Evolutionary conservation across 441 rosid genomes (phyloP), one percentile per base, ranked within the genome.

Genomic region (Erodium moschatum): DNA sequence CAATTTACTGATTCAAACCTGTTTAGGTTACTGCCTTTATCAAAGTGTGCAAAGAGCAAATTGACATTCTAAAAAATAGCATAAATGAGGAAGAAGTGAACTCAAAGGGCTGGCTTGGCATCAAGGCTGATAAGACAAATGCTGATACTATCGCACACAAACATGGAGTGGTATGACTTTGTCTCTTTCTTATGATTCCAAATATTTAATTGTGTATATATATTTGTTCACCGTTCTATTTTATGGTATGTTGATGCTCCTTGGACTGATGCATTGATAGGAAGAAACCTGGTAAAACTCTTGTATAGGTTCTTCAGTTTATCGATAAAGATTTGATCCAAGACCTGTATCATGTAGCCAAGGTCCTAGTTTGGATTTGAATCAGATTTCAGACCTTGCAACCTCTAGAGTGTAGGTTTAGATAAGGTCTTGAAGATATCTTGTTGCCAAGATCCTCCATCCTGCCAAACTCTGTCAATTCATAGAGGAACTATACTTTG

Each of bases 91-190:
- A 91, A 77, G 92, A 88, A 78, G 75, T 82, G 68, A 89, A 78
- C 69, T 72, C 89, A 9, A 94, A 84, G 76, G 90, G 97, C 48
- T 94, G 97, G 97, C 94, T 88, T 69, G 88, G 87, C 20, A 81
- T 86, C 27, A 73, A 68, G 69, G 79, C 73, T 13, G 89, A 88
- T 75, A 79, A 72, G 69, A 77, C 82, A 56, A 91, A 87, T 75
- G 84, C 82, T 71, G 99, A 91, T 79, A 86, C 91, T n/a, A 73
- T 88, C 68, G 97, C 97, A 56, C 97, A 91, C 81, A 91, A 90
- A 80, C 97, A 90, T 77, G 99, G 99, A 56, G 99, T 88, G 97
- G 97, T 94, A 86, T 75, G 85, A 35, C 21, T 68, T 65, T 70
- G 13, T 9, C 64, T 63, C 70, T 31, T 61, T 72, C 61, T 80